phyloP scores from a whole-genome alignment of 306 rosid genomes.

The Acacia melanoxylon region DNA sequence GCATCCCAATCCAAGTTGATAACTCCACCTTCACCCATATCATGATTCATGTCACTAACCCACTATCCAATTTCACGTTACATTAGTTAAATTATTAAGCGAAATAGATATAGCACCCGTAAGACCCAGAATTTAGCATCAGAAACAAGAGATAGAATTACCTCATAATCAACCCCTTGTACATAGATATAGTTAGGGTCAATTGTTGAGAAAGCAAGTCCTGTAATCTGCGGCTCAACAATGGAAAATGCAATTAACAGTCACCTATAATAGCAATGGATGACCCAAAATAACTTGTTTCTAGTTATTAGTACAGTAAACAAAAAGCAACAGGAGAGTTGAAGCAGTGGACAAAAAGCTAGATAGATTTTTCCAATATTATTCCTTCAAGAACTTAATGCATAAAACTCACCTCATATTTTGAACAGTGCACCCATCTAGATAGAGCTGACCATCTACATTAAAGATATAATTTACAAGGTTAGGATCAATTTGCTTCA shows the following conservation, averaged over 20 bases:
- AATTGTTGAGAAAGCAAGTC: slow-evolving; percentile 73
- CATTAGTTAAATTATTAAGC: neutral
- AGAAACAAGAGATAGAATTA: slow-evolving; percentile 18
- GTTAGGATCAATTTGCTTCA: slow-evolving; percentile 27
- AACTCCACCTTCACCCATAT: neutral
- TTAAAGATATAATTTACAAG: slow-evolving; percentile 27
- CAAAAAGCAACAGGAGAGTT: no score
- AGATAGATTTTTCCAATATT: neutral
- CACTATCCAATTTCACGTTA: neutral
- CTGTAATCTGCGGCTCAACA: slow-evolving; percentile 69
- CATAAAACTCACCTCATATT: slow-evolving; percentile 69
- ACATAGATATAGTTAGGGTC: slow-evolving; percentile 71
- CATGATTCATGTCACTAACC: neutral
- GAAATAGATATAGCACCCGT: neutral
- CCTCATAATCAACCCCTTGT: slow-evolving; percentile 97
- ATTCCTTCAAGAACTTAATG: slow-evolving; percentile 3
- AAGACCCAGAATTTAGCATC: neutral
- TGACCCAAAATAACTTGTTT: slow-evolving; percentile 9
- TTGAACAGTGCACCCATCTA: slow-evolving; percentile 93
- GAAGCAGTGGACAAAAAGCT: no score
- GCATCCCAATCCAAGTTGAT: neutral
- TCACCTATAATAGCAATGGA: slow-evolving; percentile 12
- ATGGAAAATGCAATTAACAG: slow-evolving; percentile 14
- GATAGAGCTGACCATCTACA: slow-evolving; percentile 79
- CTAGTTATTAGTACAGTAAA: neutral